These are phyloP conservation scores for Conticribra guillardii DNA, from an alignment of 108 stramenopile species.

Conservation along the genomic window DNA sequence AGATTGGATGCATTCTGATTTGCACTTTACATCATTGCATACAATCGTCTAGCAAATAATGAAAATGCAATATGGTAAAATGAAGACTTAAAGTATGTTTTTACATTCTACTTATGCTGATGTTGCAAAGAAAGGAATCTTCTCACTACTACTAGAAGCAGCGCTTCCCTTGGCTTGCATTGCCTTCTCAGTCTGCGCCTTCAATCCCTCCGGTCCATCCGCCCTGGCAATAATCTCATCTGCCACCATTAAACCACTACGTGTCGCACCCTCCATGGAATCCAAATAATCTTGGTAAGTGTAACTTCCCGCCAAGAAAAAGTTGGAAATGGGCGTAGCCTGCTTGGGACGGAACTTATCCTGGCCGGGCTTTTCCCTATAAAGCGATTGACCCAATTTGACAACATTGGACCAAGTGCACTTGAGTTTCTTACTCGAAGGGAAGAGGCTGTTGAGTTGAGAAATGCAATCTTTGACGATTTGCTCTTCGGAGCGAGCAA, in stretches of 20 bases:
- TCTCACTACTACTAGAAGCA: neutral
- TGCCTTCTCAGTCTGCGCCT: constrained; percentile 44
- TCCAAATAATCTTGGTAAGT: constrained; percentile 98
- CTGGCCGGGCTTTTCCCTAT: constrained; percentile 94
- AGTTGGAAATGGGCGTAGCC: constrained; percentile 95
- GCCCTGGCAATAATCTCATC: constrained; percentile 93
- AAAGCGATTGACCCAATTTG: constrained; percentile 91
- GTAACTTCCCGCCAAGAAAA: constrained; percentile 96
- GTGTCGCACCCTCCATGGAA: constrained; percentile 97
- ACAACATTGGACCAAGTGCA: constrained; percentile 96
- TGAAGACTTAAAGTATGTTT: too few relatives aligned
- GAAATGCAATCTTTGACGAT: constrained; percentile 87
- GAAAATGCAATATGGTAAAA: too few relatives aligned
- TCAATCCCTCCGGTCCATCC: constrained; percentile 77
- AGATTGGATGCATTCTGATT: too few relatives aligned
- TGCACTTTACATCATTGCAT: too few relatives aligned
- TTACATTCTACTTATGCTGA: constrained; percentile 7
- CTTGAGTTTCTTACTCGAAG: constrained; percentile 88
- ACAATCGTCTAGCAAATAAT: too few relatives aligned
- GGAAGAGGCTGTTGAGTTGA: constrained; percentile 88
- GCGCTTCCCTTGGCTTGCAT: constrained; percentile 1
- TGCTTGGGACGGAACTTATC: constrained; percentile 94
- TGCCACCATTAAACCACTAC: constrained; percentile 93
- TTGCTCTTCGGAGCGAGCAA: constrained; percentile 76
- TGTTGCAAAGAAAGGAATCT: constrained; percentile 48